A percentile compares a stretch with the other conserved stretches of the same genome.
Conservation (phyloP, 495 filamentous ascomycete genomes). For the Neurospora sp. region DNA sequence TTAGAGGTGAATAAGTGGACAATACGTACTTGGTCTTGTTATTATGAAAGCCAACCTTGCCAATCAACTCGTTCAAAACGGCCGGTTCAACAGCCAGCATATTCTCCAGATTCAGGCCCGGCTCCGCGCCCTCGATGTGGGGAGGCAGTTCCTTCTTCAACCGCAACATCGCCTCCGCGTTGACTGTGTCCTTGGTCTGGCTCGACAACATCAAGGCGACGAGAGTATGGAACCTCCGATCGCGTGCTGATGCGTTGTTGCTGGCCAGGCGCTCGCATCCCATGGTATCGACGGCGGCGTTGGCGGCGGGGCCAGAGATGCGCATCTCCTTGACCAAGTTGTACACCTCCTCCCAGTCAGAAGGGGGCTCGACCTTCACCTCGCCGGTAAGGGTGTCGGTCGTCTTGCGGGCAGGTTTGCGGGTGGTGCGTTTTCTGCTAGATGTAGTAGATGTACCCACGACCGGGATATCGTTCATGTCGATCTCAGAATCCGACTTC, state of each 20-base stretch:
- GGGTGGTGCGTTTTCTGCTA: slow-evolving; percentile 17
- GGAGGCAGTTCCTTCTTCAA: slow-evolving; percentile 64
- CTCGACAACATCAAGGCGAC: slow-evolving; percentile 91
- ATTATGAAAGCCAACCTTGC: slow-evolving; percentile 86
- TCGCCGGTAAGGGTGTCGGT: slow-evolving; percentile 45
- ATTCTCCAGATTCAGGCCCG: slow-evolving; percentile 63
- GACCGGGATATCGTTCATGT: slow-evolving; percentile 2
- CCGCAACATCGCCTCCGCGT: slow-evolving; percentile 69
- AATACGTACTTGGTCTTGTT: slow-evolving; percentile 64
- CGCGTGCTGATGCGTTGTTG: slow-evolving; percentile 39
- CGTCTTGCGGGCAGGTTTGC: slow-evolving; percentile 56
- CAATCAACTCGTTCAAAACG: slow-evolving; percentile 68
- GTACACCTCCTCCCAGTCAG: slow-evolving; percentile 82
- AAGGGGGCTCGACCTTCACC: slow-evolving; percentile 52
- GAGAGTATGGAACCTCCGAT: slow-evolving; percentile 83
- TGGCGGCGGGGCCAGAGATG: slow-evolving; percentile 43
- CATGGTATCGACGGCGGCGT: slow-evolving; percentile 94
- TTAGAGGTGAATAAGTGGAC: not conserved
- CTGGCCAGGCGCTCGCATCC: slow-evolving; percentile 76
- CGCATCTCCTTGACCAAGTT: slow-evolving; percentile 70
- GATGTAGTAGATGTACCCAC: slow-evolving; percentile 2
- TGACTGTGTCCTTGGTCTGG: slow-evolving; percentile 95
- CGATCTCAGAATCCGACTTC: slow-evolving; percentile 3
- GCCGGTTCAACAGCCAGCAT: slow-evolving; percentile 63
- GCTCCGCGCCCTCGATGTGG: slow-evolving; percentile 20